Evolutionary conservation across 23 red algal species (phyloP).

Genomic region (Gracilaria gracilis): DNA sequence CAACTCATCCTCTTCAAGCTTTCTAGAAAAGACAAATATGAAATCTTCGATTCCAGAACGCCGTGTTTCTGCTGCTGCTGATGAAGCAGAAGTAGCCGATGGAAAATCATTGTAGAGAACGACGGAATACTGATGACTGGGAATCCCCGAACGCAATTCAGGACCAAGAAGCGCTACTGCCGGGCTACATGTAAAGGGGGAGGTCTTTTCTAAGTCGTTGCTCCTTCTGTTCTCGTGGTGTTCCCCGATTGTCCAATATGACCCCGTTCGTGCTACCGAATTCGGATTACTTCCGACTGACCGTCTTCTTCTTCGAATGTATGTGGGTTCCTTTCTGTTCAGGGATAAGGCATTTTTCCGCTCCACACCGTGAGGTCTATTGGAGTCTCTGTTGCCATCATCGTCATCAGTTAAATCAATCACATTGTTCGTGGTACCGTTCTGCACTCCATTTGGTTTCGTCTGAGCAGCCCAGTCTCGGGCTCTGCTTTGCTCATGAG

Average conservation of each 20-base stretch:
- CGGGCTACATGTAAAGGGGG: not conserved
- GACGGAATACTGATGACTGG: constrained; percentile 38
- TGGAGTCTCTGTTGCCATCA: not conserved
- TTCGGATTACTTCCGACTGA: constrained; percentile 9
- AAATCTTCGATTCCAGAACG: constrained; percentile 58
- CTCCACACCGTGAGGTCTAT: not conserved
- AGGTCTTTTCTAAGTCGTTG: not conserved
- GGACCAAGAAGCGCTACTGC: constrained; percentile 25
- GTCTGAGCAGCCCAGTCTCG: not conserved
- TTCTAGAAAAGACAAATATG: constrained; percentile 56
- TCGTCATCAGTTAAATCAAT: constrained; percentile 35
- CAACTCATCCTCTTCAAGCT: constrained; percentile 25
- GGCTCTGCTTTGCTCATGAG: not conserved
- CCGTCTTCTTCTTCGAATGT: not conserved
- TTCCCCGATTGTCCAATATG: not conserved
- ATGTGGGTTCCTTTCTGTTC: not conserved
- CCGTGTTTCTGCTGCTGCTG: not conserved
- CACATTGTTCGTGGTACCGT: not conserved
- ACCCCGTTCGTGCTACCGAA: not conserved
- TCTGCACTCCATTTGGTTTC: not conserved
- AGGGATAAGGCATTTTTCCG: not conserved
- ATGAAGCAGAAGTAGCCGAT: not conserved
- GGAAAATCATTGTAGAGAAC: constrained; percentile 30
- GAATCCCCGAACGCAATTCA: not conserved
- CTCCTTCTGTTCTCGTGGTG: not conserved